Evolutionary conservation across 352 stramenopile genomes (phyloP).

Genomic region (Poterioochromonas sp.): DNA sequence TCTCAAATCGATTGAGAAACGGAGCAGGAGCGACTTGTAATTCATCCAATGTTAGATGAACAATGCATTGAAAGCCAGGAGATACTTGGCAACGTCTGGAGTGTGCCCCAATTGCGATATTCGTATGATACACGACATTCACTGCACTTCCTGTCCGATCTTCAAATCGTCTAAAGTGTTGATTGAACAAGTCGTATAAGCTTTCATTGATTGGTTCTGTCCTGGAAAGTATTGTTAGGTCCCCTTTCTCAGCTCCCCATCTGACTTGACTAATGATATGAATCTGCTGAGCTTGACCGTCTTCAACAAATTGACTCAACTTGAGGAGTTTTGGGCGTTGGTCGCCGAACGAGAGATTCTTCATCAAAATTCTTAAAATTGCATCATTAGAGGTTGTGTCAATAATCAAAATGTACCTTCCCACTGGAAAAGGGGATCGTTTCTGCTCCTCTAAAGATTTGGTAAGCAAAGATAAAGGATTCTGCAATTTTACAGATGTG

Average conservation of each 20-base stretch:
- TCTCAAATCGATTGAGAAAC: conserved; percentile 51
- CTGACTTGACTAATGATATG: conserved; percentile 48
- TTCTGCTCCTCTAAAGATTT: conserved; percentile 40
- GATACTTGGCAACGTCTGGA: conserved; percentile 45
- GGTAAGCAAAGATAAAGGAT: conserved; percentile 43
- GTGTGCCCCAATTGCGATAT: conserved; percentile 48
- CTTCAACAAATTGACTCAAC: conserved; percentile 44
- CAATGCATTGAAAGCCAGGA: conserved; percentile 46
- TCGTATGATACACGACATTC: conserved; percentile 44
- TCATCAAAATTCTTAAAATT: conserved; percentile 43
- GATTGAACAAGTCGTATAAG: conserved; percentile 53
- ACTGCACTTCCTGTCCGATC: conserved; percentile 34
- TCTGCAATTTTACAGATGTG: conserved; percentile 35
- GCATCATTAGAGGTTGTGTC: conserved; percentile 48
- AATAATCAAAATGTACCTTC: conserved; percentile 50
- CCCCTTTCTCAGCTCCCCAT: conserved; percentile 45
- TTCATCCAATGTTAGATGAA: conserved; percentile 45
- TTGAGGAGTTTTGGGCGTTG: conserved; percentile 39
- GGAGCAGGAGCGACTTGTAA: conserved; percentile 44
- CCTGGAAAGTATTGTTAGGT: conserved; percentile 45
- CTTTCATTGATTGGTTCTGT: conserved; percentile 44
- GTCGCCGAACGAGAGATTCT: conserved; percentile 27
- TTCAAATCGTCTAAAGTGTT: conserved; percentile 46
- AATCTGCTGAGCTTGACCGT: conserved; percentile 41
- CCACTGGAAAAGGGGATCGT: conserved; percentile 35